phyloP scores from a whole-genome alignment of 345 rosid species.

The Tarenaya hassleriana region DNA sequence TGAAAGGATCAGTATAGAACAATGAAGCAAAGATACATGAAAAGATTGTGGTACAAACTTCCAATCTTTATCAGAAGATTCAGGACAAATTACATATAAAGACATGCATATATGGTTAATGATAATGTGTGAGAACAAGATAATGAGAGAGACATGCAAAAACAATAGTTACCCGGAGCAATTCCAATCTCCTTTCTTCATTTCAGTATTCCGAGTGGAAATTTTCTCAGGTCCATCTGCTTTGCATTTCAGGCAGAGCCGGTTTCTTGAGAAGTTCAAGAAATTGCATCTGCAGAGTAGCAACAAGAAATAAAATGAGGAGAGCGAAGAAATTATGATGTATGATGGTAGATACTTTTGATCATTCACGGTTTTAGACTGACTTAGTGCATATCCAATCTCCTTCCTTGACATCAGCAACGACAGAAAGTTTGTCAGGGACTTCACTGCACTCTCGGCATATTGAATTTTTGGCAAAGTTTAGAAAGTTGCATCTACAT shows the following conservation, averaged over 20 bases:
- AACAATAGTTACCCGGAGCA: slow-evolving; percentile 41
- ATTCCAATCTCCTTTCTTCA: slow-evolving; percentile 84
- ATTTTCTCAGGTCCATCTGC: slow-evolving; percentile 50
- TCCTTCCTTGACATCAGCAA: slow-evolving; percentile 53
- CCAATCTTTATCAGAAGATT: slow-evolving; percentile 2
- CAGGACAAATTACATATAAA: neutral
- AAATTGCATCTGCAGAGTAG: slow-evolving; percentile 49
- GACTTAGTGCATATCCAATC: slow-evolving; percentile 77
- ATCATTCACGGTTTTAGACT: slow-evolving; percentile 23
- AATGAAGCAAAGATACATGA: slow-evolving; percentile 4
- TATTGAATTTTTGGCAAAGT: slow-evolving; percentile 53
- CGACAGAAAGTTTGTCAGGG: slow-evolving; percentile 35
- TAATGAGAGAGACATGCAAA: neutral
- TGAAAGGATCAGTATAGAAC: slow-evolving; percentile 5
- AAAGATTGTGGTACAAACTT: neutral
- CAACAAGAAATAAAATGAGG: slow-evolving; percentile 18
- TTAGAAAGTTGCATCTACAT: slow-evolving; percentile 60
- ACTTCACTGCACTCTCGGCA: slow-evolving; percentile 64
- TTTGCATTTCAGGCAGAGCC: slow-evolving; percentile 54
- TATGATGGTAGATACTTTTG: neutral
- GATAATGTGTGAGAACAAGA: too few relatives aligned
- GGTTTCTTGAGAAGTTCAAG: slow-evolving; percentile 61
- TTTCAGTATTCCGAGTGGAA: slow-evolving; percentile 33
- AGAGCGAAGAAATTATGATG: neutral
- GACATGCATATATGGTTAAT: too few relatives aligned